phyloP scores from a whole-genome alignment of 2,329 filamentous ascomycete genomes.

The Aspergillus sojae region DNA sequence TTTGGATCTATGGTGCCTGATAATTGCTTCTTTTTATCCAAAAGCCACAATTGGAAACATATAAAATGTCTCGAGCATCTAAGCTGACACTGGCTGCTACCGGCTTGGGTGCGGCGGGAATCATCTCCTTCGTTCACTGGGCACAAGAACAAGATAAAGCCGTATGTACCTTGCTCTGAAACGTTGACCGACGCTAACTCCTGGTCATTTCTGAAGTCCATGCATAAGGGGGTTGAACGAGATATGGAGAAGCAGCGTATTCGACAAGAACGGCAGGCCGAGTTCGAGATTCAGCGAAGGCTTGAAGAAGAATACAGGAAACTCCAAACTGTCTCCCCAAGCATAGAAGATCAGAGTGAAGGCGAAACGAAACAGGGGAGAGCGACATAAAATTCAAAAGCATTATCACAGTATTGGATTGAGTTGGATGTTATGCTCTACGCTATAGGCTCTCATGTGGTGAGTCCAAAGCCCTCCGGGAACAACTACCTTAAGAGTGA shows the following conservation, averaged over 20 bases:
- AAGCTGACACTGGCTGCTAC: slow-evolving; percentile 83
- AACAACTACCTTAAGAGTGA: not conserved
- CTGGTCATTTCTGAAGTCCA: slow-evolving; percentile 59
- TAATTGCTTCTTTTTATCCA: not conserved
- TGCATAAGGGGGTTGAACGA: slow-evolving; percentile 92
- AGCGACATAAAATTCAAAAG: slow-evolving; percentile 23
- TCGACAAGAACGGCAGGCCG: slow-evolving; percentile 86
- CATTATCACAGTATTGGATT: not conserved
- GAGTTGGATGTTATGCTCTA: not conserved
- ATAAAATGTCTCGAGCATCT: slow-evolving; percentile 83
- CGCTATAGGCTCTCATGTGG: slow-evolving; percentile 6
- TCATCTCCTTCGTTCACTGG: slow-evolving; percentile 85
- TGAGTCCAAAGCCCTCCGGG: not conserved
- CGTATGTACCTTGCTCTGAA: slow-evolving; percentile 53
- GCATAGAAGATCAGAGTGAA: slow-evolving; percentile 29
- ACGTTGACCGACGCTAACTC: slow-evolving; percentile 11
- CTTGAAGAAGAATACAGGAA: slow-evolving; percentile 90
- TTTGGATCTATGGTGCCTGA: not conserved
- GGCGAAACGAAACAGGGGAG: slow-evolving; percentile 23
- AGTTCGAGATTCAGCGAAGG: slow-evolving; percentile 87
- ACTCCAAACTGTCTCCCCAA: slow-evolving; percentile 74
- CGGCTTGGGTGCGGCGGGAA: slow-evolving; percentile 72
- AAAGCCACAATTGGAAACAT: not conserved
- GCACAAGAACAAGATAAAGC: slow-evolving; percentile 81
- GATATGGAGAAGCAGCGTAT: slow-evolving; percentile 92